Conservation (phyloP, 352 stramenopile species). For the Phytophthora podocarpi region DNA sequence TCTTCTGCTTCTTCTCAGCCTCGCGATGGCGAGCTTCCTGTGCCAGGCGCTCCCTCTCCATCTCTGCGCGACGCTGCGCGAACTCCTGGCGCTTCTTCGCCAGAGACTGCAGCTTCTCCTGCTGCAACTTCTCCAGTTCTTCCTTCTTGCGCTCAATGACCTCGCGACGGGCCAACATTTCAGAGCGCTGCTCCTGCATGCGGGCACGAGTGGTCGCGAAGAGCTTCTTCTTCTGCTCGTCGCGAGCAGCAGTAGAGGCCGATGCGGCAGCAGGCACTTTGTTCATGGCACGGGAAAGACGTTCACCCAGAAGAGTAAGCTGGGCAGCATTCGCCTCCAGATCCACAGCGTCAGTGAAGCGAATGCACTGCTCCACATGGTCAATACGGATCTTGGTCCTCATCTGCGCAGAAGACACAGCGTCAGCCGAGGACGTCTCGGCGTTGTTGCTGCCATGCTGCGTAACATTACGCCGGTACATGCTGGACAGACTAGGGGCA, state of each 20-base stretch:
- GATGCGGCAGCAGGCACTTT: conserved; percentile 47
- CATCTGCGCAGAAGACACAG: conserved; percentile 44
- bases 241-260: conserved; percentile 10
- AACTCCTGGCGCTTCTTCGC: conserved; percentile 84
- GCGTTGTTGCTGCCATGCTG: conserved; percentile 51
- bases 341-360: conserved; percentile 82
- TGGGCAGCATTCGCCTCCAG: conserved; percentile 80
- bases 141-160: conserved; percentile 98
- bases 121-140: conserved; percentile 93
- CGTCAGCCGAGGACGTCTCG: conserved; percentile 59
- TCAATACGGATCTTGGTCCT: conserved; percentile 86
- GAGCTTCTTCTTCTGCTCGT: conserved; percentile 51
- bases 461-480: conserved; percentile 62
- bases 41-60: conserved; percentile 80
- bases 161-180: conserved; percentile 90
- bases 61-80: conserved; percentile 68
- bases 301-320: conserved; percentile 72
- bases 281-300: conserved; percentile 61
- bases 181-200: conserved; percentile 78
- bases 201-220: conserved; percentile 78
- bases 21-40: conserved; percentile 87
- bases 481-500: conserved; percentile 63
- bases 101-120: conserved; percentile 91
- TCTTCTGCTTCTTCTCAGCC: conserved; percentile 95
- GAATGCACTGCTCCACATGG: conserved; percentile 84